Percentiles rank a stretch among this genome's conserved stretches.
These are phyloP conservation scores for Trichosporon coremiiforme DNA, from an alignment of 1,284 basidiomycete genomes.

Conservation along the genomic window DNA sequence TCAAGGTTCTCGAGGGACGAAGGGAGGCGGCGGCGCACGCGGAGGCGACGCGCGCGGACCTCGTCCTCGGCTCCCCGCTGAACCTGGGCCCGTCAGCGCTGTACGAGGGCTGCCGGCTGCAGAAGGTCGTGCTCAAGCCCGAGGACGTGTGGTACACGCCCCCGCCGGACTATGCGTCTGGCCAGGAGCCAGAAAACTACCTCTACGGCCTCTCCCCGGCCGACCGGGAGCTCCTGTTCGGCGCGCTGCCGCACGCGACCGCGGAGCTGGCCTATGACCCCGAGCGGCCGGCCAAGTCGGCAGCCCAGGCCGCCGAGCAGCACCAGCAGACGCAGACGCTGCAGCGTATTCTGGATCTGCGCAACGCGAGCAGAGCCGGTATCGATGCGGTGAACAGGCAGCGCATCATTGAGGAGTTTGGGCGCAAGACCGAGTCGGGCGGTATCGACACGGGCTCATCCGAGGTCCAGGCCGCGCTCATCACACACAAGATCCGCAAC, in stretches of 20 bases:
- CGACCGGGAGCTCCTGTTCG: conserved; percentile 49
- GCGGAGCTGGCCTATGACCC: conserved; percentile 39
- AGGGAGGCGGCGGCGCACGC: not conserved
- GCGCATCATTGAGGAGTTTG: conserved; percentile 79
- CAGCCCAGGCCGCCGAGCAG: conserved; percentile 55
- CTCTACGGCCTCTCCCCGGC: conserved; percentile 42
- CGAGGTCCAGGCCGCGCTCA: conserved; percentile 85
- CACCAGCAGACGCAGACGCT: conserved; percentile 66
- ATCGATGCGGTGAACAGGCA: conserved; percentile 83
- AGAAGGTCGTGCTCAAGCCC: conserved; percentile 36
- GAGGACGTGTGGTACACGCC: conserved; percentile 45
- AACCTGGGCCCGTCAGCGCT: conserved; percentile 28
- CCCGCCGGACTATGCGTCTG: conserved; percentile 44
- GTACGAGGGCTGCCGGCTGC: conserved; percentile 42
- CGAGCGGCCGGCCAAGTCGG: conserved; percentile 23
- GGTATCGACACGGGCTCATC: conserved; percentile 70
- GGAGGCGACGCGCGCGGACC: conserved; percentile 26
- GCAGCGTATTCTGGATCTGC: conserved; percentile 74
- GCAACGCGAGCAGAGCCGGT: conserved; percentile 80
- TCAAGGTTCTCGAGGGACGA: conserved; percentile 27
- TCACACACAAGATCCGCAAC: conserved; percentile 83
- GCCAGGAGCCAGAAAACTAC: conserved; percentile 41
- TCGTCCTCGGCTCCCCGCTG: conserved; percentile 29
- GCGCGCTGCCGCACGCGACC: conserved; percentile 47
- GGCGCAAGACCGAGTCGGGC: conserved; percentile 50